These are phyloP conservation scores for Nothopassalora personata DNA, from an alignment of 2,329 filamentous ascomycete genomes.

Conservation along the genomic window DNA sequence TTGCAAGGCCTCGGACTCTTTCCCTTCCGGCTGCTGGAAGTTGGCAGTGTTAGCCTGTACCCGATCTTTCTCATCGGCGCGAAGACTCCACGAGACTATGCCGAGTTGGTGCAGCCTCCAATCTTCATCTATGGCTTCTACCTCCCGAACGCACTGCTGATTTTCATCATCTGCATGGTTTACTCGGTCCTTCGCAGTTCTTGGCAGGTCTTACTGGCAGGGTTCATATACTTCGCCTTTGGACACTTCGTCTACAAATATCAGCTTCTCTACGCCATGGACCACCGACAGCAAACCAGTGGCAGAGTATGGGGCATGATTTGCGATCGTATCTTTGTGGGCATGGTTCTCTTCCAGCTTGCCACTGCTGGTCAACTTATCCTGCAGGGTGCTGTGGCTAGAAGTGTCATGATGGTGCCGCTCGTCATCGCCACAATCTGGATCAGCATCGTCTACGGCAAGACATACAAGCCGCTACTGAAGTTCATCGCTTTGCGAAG, in stretches of 20 bases:
- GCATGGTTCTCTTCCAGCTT: slow-evolving; percentile 80
- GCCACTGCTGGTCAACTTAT: slow-evolving; percentile 86
- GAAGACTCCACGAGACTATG: slow-evolving; percentile 83
- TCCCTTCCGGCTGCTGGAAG: slow-evolving; percentile 84
- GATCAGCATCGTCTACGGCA: slow-evolving; percentile 78
- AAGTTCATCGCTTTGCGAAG: slow-evolving; percentile 87
- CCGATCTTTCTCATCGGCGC: slow-evolving; percentile 73
- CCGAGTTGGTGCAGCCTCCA: slow-evolving; percentile 73
- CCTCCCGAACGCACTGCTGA: slow-evolving; percentile 81
- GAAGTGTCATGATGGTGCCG: slow-evolving; percentile 68
- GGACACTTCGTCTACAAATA: slow-evolving; percentile 94
- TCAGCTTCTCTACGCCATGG: slow-evolving; percentile 96
- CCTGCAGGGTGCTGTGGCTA: slow-evolving; percentile 64
- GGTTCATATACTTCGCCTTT: slow-evolving; percentile 73
- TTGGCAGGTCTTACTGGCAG: slow-evolving; percentile 74
- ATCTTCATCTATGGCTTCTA: slow-evolving; percentile 95
- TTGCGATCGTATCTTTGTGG: slow-evolving; percentile 82
- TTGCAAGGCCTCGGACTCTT: slow-evolving; percentile 91
- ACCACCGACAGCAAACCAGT: slow-evolving; percentile 89
- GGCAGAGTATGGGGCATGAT: slow-evolving; percentile 96
- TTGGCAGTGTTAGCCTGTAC: slow-evolving; percentile 78
- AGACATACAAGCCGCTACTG: slow-evolving; percentile 81
- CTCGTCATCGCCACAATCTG: slow-evolving; percentile 76
- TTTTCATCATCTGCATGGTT: slow-evolving; percentile 92
- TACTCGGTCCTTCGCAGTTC: slow-evolving; percentile 82